Evolutionary conservation across 1,284 basidiomycete species (phyloP).

Genomic region (Boletus holoroseus): DNA sequence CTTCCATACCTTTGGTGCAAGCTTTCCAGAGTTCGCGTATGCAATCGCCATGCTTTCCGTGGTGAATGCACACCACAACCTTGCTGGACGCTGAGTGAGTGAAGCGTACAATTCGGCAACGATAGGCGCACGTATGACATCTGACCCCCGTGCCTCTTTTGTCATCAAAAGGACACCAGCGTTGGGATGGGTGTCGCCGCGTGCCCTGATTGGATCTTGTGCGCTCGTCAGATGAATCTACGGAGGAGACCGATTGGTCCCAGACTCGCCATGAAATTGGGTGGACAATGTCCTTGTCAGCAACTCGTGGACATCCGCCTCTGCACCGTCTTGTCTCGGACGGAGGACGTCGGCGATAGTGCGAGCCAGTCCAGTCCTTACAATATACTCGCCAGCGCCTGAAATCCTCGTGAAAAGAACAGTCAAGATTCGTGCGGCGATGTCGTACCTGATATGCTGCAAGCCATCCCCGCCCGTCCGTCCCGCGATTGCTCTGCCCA

Average conservation of each 20-base stretch:
- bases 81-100: conserved; percentile 40
- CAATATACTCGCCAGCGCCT: conserved; percentile 55
- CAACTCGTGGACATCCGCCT: conserved; percentile 40
- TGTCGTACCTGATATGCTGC: conserved; percentile 60
- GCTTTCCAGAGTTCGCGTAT: conserved; percentile 49
- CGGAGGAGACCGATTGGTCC: neutral
- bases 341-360: conserved; percentile 38
- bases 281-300: conserved; percentile 35
- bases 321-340: conserved; percentile 16
- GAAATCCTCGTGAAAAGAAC: conserved; percentile 34
- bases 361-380: conserved; percentile 42
- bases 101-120: neutral
- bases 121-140: conserved; percentile 24
- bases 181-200: conserved; percentile 32
- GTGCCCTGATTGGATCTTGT: conserved; percentile 29
- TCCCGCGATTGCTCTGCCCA: conserved; percentile 49
- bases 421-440: conserved; percentile 33
- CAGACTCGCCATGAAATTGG: conserved; percentile 38
- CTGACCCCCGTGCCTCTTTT: conserved; percentile 37
- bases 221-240: conserved; percentile 1
- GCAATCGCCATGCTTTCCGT: conserved; percentile 75
- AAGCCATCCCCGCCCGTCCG: conserved; percentile 42
- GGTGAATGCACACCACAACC: conserved; percentile 76
- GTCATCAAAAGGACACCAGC: conserved; percentile 47
- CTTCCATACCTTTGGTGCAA: conserved; percentile 49